phyloP scores from a whole-genome alignment of 2,329 filamentous ascomycete genomes.

The Aureobasidium uvarum region DNA sequence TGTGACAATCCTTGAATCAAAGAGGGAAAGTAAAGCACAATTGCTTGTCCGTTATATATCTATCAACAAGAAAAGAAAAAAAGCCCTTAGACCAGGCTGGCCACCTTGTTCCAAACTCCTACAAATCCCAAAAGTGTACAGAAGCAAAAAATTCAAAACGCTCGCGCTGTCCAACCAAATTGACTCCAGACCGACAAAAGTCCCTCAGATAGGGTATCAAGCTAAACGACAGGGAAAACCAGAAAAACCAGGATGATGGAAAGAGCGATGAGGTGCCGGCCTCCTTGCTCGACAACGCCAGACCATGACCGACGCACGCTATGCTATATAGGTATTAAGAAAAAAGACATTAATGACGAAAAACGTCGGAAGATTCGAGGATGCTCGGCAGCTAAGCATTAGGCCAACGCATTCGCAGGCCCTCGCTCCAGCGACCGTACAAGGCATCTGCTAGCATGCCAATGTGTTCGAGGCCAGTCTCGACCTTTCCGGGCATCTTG shows the following conservation, averaged over 20 bases:
- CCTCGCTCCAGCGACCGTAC: slow-evolving; percentile 86
- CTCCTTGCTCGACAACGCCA: slow-evolving; percentile 13
- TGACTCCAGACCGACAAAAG: not conserved
- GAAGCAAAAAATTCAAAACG: not conserved
- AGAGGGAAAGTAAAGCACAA: not conserved
- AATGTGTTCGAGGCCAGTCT: slow-evolving; percentile 85
- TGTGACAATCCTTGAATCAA: not conserved
- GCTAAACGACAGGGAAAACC: not conserved
- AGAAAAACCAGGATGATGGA: not conserved
- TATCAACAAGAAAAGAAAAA: slow-evolving; percentile 11
- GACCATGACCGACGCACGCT: not conserved
- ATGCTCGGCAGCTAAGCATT: not conserved
- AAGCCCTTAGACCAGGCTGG: slow-evolving; percentile 1
- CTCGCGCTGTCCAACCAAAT: slow-evolving; percentile 6
- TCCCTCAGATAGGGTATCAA: slow-evolving; percentile 21
- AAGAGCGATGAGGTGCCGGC: slow-evolving; percentile 5
- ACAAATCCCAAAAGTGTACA: slow-evolving; percentile 2
- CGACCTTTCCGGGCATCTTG: slow-evolving; percentile 57
- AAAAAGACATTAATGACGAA: not conserved
- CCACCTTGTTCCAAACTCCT: slow-evolving; percentile 7
- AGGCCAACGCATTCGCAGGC: slow-evolving; percentile 58
- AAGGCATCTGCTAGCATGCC: slow-evolving; percentile 86
- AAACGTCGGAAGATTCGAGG: not conserved
- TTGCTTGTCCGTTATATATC: slow-evolving; percentile 11
- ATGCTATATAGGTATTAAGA: slow-evolving; percentile 23